Evolutionary conservation across 441 rosid species (phyloP), one percentile per base, ranked within the genome.

Genomic region (Populus hybrid): DNA sequence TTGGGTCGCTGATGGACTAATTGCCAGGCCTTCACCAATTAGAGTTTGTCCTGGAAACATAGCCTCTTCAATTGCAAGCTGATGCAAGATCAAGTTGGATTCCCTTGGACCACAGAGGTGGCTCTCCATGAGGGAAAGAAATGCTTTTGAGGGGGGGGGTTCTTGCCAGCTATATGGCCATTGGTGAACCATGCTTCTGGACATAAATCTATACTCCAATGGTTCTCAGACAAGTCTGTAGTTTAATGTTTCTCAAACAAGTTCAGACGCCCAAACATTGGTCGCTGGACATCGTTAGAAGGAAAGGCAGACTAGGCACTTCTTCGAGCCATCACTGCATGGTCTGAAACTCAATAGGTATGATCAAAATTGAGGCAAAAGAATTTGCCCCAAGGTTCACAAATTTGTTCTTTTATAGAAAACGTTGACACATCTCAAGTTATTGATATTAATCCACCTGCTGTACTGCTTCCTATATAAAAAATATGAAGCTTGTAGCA

Each of bases 1-100:
- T 69, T 95, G 99, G 98, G 83, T 86, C 14, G 87, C 89, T 45
- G 94, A 91, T 69, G 97, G 99, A 76, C 97, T 95, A 59, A 89
- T 95, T 73, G 97, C 99, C 14, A 89, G 99, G 86, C 94, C 97
- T 82, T 88, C 84, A 56, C 87, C 97, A 2, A 82, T 76, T 77
- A 87, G 98, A 86, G 90, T 92, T 61, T 85, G 83, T 72, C 77
- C 81, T 21, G 90, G 87, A 76, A 69, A 68, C 36, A 26, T 76
- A 35, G 74, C 82, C 68, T 59, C 85, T 75, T 82, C 84, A 1
- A 65, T 68, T 69, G 82, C 82, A 75, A 76, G 80, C 36, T 79
- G 77, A 63, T 53, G 53, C 53, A 45, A 45, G 18, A 45, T 3
- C 53, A 45, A 45, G 53, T 42, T 11, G 61, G n/a, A 53, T 18